A percentile compares a stretch with the other conserved stretches of the same genome.
These are phyloP conservation scores for Fennellomyces sp. DNA, from an alignment of 371 early-diverging fungal genomes.

Conservation along the genomic window DNA sequence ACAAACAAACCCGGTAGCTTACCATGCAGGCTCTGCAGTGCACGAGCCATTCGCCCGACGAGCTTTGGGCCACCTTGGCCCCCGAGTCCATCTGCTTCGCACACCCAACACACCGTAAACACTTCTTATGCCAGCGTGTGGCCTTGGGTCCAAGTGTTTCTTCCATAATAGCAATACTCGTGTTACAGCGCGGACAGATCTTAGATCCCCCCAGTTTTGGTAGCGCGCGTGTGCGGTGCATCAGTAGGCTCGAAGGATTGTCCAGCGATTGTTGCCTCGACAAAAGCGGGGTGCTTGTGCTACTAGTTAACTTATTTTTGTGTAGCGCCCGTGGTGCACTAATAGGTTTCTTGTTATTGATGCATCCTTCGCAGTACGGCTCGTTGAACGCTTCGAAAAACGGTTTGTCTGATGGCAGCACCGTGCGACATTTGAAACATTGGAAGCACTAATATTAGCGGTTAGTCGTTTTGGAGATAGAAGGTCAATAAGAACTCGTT, in stretches of 20 bases:
- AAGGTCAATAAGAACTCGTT: not conserved
- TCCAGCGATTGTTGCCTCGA: not conserved
- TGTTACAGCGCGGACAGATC: conserved; percentile 54
- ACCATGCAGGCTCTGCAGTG: conserved; percentile 53
- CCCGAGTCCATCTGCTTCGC: conserved; percentile 61
- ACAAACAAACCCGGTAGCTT: not conserved
- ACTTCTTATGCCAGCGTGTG: conserved; percentile 67
- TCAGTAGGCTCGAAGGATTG: conserved; percentile 13
- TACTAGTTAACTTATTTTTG: not conserved
- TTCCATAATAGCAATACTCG: conserved; percentile 58
- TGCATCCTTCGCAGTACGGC: conserved; percentile 62
- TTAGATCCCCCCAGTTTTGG: conserved; percentile 60
- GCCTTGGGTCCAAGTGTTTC: conserved; percentile 58
- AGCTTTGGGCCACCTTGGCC: conserved; percentile 49
- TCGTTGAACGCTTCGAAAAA: conserved; percentile 58
- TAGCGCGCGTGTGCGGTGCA: conserved; percentile 17
- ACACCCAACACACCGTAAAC: conserved; percentile 54
- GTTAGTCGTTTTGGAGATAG: not conserved
- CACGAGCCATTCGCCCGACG: conserved; percentile 34
- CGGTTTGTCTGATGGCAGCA: conserved; percentile 54
- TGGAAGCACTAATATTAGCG: conserved; percentile 16
- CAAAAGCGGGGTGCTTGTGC: conserved; percentile 3
- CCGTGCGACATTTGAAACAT: conserved; percentile 52
- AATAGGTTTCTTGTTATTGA: conserved; percentile 14
- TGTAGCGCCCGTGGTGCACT: conserved; percentile 8